Evolutionary conservation across 1,284 basidiomycete genomes (phyloP).

Genomic region (Ceraceosorus guamensis): DNA sequence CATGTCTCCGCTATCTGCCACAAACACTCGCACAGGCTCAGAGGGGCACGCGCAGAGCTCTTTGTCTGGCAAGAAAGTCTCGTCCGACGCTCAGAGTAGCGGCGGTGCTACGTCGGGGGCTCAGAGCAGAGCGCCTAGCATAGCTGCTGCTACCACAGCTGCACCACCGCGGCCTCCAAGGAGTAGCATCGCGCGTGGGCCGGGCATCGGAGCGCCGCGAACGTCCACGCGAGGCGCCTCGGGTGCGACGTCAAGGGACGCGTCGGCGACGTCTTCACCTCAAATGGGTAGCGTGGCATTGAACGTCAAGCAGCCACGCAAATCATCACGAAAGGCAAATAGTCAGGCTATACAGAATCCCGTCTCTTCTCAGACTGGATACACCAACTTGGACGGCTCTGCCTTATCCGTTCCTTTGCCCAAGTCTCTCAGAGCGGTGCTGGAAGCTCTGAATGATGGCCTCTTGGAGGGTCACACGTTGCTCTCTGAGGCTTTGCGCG

Average conservation of each 20-base stretch:
- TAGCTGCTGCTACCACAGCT: background rate
- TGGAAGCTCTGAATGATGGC: slow-evolving; percentile 27
- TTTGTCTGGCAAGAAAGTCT: no score
- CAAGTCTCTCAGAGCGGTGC: slow-evolving; percentile 24
- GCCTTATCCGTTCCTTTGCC: slow-evolving; percentile 26
- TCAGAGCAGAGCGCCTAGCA: background rate
- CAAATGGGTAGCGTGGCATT: background rate
- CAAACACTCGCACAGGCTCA: background rate
- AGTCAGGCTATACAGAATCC: background rate
- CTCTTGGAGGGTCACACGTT: slow-evolving; percentile 29
- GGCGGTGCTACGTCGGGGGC: background rate
- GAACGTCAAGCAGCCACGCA: background rate
- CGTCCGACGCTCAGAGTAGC: background rate
- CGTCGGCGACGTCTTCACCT: no score
- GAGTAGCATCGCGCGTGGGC: slow-evolving; percentile 11
- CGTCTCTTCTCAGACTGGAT: slow-evolving; percentile 2
- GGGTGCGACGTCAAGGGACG: no score
- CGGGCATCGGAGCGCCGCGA: slow-evolving; percentile 15
- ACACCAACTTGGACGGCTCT: background rate
- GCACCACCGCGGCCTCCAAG: background rate
- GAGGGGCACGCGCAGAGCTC: background rate
- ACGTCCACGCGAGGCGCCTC: background rate
- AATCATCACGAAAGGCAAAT: background rate
- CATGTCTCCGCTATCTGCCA: slow-evolving; percentile 12
- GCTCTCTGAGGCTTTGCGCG: slow-evolving; percentile 32